A percentile compares a stretch with the other conserved stretches of the same genome.
phyloP scores from a whole-genome alignment of 306 rosid genomes.

The Glycyrrhiza uralensis region DNA sequence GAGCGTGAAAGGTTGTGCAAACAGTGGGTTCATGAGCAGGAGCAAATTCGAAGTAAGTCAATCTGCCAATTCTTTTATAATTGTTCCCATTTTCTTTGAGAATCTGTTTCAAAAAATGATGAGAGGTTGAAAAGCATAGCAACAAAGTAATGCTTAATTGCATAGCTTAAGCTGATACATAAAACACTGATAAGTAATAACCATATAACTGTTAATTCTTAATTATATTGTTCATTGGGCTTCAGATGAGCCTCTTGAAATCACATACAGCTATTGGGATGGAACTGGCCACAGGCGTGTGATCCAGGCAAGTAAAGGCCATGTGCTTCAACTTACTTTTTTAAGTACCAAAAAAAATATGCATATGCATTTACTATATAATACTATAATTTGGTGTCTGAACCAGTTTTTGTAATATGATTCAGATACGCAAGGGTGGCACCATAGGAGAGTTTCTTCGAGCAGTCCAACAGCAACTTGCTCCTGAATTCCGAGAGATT shows the following conservation, averaged over 20 bases:
- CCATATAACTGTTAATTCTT: not conserved
- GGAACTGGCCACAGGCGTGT: conserved; percentile 96
- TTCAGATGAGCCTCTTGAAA: conserved; percentile 89
- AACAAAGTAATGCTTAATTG: not conserved
- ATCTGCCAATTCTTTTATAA: not conserved
- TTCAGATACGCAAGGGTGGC: conserved; percentile 86
- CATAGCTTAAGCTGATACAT: too few relatives aligned
- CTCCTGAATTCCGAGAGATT: conserved; percentile 93
- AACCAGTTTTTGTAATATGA: conserved; percentile 12
- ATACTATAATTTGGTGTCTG: not conserved
- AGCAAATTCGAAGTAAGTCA: conserved; percentile 76
- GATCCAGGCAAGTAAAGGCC: conserved; percentile 59
- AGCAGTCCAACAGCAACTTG: conserved; percentile 86
- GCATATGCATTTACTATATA: not conserved
- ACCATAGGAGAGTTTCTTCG: conserved; percentile 89
- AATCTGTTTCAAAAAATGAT: not conserved
- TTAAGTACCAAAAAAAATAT: not conserved
- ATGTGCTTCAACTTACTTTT: conserved; percentile 7
- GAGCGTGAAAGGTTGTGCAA: conserved; percentile 88
- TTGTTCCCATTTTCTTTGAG: not conserved
- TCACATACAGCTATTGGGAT: conserved; percentile 98
- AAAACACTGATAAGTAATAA: too few relatives aligned
- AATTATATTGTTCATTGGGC: conserved; percentile 10
- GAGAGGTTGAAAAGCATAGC: not conserved
- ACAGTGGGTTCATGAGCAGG: conserved; percentile 88